Evolutionary conservation across 2,329 filamentous ascomycete species (phyloP).

Genomic region (Epichloe festucae): DNA sequence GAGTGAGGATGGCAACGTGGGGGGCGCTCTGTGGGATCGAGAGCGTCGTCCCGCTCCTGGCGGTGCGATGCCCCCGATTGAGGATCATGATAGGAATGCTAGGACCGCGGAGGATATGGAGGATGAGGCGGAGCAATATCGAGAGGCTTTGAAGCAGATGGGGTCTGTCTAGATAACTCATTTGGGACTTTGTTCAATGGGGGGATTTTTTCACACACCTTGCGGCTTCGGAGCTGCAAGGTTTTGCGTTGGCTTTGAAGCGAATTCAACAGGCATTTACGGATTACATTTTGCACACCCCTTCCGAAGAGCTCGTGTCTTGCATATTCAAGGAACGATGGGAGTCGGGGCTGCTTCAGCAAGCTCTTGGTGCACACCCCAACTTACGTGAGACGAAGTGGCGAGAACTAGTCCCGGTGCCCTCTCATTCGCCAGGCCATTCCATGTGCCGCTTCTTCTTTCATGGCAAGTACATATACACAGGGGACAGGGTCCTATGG

Average conservation of each 20-base stretch:
- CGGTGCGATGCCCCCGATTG: slow-evolving; percentile 54
- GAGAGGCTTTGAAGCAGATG: slow-evolving; percentile 26
- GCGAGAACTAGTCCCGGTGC: no score
- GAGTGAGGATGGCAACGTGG: slow-evolving; percentile 72
- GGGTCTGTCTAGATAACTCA: slow-evolving; percentile 24
- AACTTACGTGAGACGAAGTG: no score
- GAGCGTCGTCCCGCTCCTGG: slow-evolving; percentile 32
- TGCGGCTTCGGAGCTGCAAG: no score
- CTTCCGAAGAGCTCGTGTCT: background rate
- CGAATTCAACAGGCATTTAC: no score
- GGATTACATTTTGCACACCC: background rate
- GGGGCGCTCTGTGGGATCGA: slow-evolving; percentile 52
- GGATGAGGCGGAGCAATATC: slow-evolving; percentile 59
- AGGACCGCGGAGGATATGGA: slow-evolving; percentile 66
- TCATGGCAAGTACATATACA: no score
- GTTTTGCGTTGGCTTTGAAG: no score
- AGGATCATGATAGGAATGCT: slow-evolving; percentile 55
- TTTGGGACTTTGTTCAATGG: background rate
- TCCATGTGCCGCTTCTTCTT: no score
- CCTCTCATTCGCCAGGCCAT: no score
- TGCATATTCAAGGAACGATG: background rate
- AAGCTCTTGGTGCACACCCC: background rate
- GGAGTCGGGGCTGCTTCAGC: no score
- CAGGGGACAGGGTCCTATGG: no score
- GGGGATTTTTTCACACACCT: no score